phyloP scores from a whole-genome alignment of 768 basidiomycete genomes.

The Lactarius quietus region DNA sequence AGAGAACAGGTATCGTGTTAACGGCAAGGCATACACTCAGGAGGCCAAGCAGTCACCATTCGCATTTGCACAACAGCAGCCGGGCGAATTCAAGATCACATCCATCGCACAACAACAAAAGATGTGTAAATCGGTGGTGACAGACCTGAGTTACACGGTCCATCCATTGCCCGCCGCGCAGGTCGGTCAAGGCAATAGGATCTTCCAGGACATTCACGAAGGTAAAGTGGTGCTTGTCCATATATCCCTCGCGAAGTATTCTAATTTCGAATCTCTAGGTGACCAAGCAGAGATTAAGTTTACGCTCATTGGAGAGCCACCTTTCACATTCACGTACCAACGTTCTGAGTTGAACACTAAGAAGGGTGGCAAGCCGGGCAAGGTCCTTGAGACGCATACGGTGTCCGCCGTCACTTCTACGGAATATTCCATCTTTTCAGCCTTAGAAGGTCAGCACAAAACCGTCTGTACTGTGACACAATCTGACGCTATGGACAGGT shows the following conservation, averaged over 20 bases:
- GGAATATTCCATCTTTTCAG: conserved; percentile 89
- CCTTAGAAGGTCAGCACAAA: conserved; percentile 67
- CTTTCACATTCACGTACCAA: conserved; percentile 95
- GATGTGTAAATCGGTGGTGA: conserved; percentile 80
- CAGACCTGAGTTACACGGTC: conserved; percentile 68
- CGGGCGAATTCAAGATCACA: conserved; percentile 80
- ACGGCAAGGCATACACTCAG: conserved; percentile 68
- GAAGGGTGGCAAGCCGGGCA: conserved; percentile 67
- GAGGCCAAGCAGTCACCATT: conserved; percentile 80
- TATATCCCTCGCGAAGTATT: background rate
- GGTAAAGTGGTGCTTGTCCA: conserved; percentile 42
- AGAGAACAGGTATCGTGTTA: conserved; percentile 68
- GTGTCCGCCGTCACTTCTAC: conserved; percentile 71
- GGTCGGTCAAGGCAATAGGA: conserved; percentile 79
- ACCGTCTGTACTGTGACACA: background rate
- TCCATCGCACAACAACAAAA: conserved; percentile 92
- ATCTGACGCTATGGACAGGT: conserved; percentile 41
- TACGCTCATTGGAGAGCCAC: conserved; percentile 84
- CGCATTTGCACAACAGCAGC: conserved; percentile 74
- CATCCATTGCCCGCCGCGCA: conserved; percentile 86
- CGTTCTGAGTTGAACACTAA: conserved; percentile 65
- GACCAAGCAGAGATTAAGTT: conserved; percentile 95
- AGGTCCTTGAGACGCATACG: conserved; percentile 89
- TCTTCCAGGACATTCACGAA: conserved; percentile 86
- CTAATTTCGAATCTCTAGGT: conserved; percentile 41